Conservation (phyloP, 345 rosid species). For the Angophora floribunda region DNA sequence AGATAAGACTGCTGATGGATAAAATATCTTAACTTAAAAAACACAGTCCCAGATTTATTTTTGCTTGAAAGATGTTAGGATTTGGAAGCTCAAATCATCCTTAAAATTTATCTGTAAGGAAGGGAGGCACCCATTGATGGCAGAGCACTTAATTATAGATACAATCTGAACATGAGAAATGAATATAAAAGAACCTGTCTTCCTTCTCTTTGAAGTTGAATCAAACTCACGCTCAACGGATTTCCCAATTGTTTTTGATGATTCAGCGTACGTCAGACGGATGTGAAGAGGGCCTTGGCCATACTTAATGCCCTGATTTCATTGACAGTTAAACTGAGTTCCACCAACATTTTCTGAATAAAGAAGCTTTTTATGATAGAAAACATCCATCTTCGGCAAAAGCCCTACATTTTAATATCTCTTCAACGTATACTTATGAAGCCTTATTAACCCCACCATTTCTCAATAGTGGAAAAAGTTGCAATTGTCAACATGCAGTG, state of each 20-base stretch:
- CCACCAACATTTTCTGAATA: not conserved
- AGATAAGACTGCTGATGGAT: not conserved
- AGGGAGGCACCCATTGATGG: not conserved
- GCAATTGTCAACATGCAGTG: not conserved
- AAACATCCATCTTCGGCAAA: not conserved
- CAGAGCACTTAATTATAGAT: not conserved
- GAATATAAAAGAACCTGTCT: conserved; percentile 35
- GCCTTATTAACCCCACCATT: not conserved
- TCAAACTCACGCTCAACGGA: conserved; percentile 13
- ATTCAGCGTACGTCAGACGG: conserved; percentile 53
- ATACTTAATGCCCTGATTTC: conserved; percentile 64
- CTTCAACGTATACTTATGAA: not conserved
- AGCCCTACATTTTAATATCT: not conserved
- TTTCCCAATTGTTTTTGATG: conserved; percentile 9
- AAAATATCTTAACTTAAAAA: not conserved
- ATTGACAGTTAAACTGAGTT: conserved; percentile 5
- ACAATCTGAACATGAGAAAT: not conserved
- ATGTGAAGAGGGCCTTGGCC: conserved; percentile 46
- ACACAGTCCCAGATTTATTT: not conserved
- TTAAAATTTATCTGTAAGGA: not conserved
- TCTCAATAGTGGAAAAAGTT: not conserved
- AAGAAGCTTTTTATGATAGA: not conserved
- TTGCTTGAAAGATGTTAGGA: not conserved
- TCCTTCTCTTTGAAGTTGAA: conserved; percentile 53
- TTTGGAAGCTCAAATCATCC: not conserved